These are phyloP conservation scores for Ganoderma multipileum DNA, from an alignment of 1,284 basidiomycete species.

Conservation along the genomic window DNA sequence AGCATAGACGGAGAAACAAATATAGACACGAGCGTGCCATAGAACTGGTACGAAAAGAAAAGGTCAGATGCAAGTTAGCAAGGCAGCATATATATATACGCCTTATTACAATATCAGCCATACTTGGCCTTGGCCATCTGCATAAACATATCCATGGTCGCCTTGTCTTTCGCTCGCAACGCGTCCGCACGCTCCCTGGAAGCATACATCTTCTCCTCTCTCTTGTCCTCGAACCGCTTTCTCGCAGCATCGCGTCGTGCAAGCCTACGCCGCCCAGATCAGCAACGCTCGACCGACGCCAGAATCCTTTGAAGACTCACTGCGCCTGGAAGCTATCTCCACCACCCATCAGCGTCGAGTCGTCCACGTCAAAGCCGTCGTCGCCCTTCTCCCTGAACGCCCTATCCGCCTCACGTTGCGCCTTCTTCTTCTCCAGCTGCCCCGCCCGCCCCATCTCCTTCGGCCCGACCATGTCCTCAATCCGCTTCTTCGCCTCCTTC, in stretches of 20 bases:
- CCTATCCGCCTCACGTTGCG: slow-evolving; percentile 65
- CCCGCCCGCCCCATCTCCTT: slow-evolving; percentile 75
- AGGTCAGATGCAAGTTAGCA: background rate
- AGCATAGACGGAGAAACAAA: too few species aligned
- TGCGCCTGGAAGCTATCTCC: slow-evolving; percentile 75
- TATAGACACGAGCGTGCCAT: background rate
- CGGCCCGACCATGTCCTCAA: slow-evolving; percentile 79
- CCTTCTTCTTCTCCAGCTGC: slow-evolving; percentile 79
- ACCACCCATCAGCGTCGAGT: slow-evolving; percentile 73
- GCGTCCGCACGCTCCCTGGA: slow-evolving; percentile 60
- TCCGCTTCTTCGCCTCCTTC: slow-evolving; percentile 66
- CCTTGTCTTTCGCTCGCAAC: slow-evolving; percentile 75
- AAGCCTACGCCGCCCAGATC: slow-evolving; percentile 50
- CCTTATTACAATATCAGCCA: slow-evolving; percentile 49
- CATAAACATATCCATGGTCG: slow-evolving; percentile 87
- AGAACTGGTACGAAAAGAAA: background rate
- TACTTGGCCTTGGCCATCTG: slow-evolving; percentile 78
- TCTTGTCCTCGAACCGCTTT: slow-evolving; percentile 61
- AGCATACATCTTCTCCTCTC: slow-evolving; percentile 54
- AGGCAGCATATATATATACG: background rate
- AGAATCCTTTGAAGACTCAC: slow-evolving; percentile 48
- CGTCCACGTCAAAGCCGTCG: slow-evolving; percentile 73
- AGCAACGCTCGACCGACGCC: background rate
- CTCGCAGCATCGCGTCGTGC: slow-evolving; percentile 71
- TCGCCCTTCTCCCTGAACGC: slow-evolving; percentile 74